These are phyloP conservation scores for Vachellia pachyceras DNA, from an alignment of 306 rosid species.

Conservation along the genomic window DNA sequence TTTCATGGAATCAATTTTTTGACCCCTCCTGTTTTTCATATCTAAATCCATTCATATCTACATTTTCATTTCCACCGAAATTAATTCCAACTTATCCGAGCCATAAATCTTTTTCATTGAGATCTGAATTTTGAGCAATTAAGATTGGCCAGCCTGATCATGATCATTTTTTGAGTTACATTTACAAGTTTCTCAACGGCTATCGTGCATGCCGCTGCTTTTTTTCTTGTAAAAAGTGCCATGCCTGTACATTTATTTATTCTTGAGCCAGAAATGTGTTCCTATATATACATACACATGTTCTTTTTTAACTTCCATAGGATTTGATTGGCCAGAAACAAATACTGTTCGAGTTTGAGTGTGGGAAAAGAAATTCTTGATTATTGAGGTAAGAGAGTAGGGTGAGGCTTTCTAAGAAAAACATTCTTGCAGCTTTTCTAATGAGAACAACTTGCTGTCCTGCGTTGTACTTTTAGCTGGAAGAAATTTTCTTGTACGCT, in stretches of 20 bases:
- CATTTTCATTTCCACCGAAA: too few species aligned
- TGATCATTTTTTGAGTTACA: background rate
- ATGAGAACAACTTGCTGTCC: background rate
- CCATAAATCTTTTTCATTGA: too few species aligned
- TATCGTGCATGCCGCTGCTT: background rate
- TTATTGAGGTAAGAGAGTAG: background rate
- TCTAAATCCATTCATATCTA: too few species aligned
- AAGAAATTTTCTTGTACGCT: too few species aligned
- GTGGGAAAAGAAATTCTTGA: background rate
- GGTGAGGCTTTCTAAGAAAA: background rate
- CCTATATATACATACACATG: background rate
- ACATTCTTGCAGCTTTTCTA: background rate
- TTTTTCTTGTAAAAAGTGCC: background rate
- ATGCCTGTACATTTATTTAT: background rate
- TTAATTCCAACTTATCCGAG: too few species aligned
- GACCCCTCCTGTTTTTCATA: too few species aligned
- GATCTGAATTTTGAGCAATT: background rate
- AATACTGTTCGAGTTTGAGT: background rate
- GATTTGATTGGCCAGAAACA: background rate
- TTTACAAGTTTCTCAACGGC: background rate
- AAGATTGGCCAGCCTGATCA: conserved; percentile 32
- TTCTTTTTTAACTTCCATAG: background rate
- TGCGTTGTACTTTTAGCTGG: too few species aligned
- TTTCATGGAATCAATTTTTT: too few species aligned
- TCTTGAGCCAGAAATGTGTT: background rate